Base-by-base conservation (phyloP, 2,329 filamentous ascomycete species). In the Fusarium protoensiforme region DNA sequence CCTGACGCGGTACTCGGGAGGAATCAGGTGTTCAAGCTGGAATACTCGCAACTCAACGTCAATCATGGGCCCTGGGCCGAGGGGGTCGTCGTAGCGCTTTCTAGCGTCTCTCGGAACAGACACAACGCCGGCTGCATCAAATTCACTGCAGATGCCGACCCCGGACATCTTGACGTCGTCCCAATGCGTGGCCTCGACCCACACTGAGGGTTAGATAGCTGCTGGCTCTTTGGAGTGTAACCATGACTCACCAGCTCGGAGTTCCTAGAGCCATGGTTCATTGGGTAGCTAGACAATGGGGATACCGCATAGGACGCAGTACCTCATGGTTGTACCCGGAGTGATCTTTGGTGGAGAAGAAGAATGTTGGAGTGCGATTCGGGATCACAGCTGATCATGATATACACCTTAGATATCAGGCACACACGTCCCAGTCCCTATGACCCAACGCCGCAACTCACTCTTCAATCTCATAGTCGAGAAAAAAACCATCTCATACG, bases 291-390 rank as follows among this genome's bases (percentile, higher is more conserved):
- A 48, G 7, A 62, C 59, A 31, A 68, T 61, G 1, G 41, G 31
- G 29, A 68, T 7, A 10, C 65, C 68, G 5, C 72, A 74, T 2
- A 71, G 31, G 5, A 13, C 20, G 18, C 71, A 74, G 14, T 36
- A 36, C 14, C 53, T 56, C 53, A 56, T 56, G 20, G 29, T 31
- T 41, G 24, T 46, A 22, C 24, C 41, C 41, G 11, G 24, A 24
- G 24, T 24, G 24, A 24, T 14, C 41, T 46, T 46, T 14, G 41
- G 41, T 46, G 41, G 41, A 46, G 41, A 46, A 14, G 41, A 46
- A 7, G 41, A 46, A 20, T 46, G 41, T 46, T 46, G 24, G 41
- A 24, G 22, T 22, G 22, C 41, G 41, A 24, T 46, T 46, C 41
- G 24, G 41, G 24, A 46, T 46, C 41, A 20, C 22, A 46, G 41